Conservation (phyloP, 495 filamentous ascomycete species). For the Penicillium angulare region DNA sequence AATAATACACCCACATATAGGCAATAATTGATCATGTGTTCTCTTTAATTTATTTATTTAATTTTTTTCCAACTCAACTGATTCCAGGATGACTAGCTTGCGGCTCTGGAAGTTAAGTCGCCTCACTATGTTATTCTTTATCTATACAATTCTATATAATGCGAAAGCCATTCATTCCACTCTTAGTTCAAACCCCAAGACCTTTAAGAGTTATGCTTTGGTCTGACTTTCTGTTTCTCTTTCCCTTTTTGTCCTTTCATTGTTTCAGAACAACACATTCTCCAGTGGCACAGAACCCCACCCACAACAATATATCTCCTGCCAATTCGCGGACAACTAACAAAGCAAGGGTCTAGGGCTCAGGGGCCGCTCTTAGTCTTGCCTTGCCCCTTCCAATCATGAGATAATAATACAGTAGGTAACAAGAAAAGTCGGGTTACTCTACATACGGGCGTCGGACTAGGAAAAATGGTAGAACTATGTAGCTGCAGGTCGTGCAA, state of each 20-base stretch:
- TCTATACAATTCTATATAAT: too few species aligned
- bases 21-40: too few species aligned
- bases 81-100: too few species aligned
- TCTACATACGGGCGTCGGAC: constrained; percentile 2
- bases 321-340: not conserved
- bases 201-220: too few species aligned
- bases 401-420: not conserved
- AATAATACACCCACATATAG: too few species aligned
- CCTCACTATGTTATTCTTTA: too few species aligned
- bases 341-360: constrained; percentile 1
- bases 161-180: too few species aligned
- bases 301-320: too few species aligned
- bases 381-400: not conserved
- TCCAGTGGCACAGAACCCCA: not conserved
- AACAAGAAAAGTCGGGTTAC: constrained; percentile 9
- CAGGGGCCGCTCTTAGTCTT: not conserved
- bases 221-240: not conserved
- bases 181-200: too few species aligned
- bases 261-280: not conserved
- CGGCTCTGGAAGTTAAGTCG: too few species aligned
- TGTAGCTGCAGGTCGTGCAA: constrained; percentile 13
- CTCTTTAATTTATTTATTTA: too few species aligned
- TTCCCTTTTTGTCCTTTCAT: not conserved
- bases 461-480: not conserved
- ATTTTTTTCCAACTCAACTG: too few species aligned